Conservation (phyloP, 2,329 filamentous ascomycete species). For the Calonectria naviculata region DNA sequence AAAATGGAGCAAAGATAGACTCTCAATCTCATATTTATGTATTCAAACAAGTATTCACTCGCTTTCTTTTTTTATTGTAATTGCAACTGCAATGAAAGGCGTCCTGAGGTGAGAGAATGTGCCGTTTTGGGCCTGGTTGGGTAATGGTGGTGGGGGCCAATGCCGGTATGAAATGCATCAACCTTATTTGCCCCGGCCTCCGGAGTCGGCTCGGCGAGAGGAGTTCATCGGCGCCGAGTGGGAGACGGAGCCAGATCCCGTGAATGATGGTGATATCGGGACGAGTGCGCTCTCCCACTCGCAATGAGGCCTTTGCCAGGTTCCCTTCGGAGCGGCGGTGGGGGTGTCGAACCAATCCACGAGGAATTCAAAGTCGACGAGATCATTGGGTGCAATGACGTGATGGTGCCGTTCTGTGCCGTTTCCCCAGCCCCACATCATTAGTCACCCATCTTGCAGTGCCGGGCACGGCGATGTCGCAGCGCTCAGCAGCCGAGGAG, state of each 20-base stretch:
- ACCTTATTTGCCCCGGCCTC: constrained; percentile 9
- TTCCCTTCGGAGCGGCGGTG: not conserved
- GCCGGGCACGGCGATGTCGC: constrained; percentile 41
- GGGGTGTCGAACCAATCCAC: constrained; percentile 34
- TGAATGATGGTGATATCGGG: constrained; percentile 3
- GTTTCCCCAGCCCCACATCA: constrained; percentile 15
- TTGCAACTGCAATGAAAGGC: too few relatives aligned
- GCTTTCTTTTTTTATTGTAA: too few relatives aligned
- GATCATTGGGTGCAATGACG: constrained; percentile 39
- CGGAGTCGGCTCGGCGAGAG: constrained; percentile 15
- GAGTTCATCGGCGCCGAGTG: constrained; percentile 17
- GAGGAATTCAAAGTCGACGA: constrained; percentile 25
- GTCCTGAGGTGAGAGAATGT: too few relatives aligned
- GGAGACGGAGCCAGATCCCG: constrained; percentile 10
- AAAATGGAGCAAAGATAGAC: not conserved
- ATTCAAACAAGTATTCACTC: not conserved
- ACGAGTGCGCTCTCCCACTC: not conserved
- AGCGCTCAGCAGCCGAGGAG: constrained; percentile 17
- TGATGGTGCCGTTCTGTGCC: not conserved
- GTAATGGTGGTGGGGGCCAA: not conserved
- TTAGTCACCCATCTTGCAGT: constrained; percentile 36
- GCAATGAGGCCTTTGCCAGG: not conserved
- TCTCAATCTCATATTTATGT: not conserved
- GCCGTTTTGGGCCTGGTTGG: not conserved
- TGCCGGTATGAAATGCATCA: constrained; percentile 1